Conservation (phyloP, 371 early-diverging fungal genomes). For the Amoeboaphelidium occidentale region DNA sequence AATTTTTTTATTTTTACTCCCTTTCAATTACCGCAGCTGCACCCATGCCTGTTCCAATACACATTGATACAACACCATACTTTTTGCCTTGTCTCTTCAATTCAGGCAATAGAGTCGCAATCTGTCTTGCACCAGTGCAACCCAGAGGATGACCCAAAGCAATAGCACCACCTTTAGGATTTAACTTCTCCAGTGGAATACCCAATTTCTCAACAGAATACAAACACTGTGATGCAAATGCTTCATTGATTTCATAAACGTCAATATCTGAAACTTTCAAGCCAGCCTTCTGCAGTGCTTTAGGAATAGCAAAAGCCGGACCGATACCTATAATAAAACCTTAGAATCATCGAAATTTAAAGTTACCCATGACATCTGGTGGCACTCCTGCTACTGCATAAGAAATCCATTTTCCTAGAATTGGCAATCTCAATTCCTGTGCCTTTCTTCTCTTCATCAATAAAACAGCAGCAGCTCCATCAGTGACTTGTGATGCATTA, state of each 20-base stretch:
- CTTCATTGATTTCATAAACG: constrained; percentile 56
- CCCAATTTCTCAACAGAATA: constrained; percentile 69
- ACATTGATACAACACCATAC: constrained; percentile 76
- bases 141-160: constrained; percentile 72
- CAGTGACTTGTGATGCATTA: constrained; percentile 93
- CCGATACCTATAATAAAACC: neutral
- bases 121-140: constrained; percentile 85
- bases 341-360: neutral
- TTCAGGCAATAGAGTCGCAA: constrained; percentile 80
- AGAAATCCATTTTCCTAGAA: constrained; percentile 67
- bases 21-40: constrained; percentile 81
- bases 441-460: constrained; percentile 8
- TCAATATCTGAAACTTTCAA: constrained; percentile 45
- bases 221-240: constrained; percentile 91
- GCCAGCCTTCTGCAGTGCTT: constrained; percentile 55
- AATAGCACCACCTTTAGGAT: constrained; percentile 96
- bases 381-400: constrained; percentile 81
- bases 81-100: constrained; percentile 61
- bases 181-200: constrained; percentile 66
- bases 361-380: constrained; percentile 77
- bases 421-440: constrained; percentile 43
- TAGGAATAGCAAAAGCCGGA: constrained; percentile 41
- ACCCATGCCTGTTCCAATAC: constrained; percentile 94
- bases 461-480: constrained; percentile 72
- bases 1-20: too few species aligned